Evolutionary conservation across 2,329 filamentous ascomycete species (phyloP), one percentile per base, ranked within the genome.

Genomic region (Apiospora kogelbergensis): DNA sequence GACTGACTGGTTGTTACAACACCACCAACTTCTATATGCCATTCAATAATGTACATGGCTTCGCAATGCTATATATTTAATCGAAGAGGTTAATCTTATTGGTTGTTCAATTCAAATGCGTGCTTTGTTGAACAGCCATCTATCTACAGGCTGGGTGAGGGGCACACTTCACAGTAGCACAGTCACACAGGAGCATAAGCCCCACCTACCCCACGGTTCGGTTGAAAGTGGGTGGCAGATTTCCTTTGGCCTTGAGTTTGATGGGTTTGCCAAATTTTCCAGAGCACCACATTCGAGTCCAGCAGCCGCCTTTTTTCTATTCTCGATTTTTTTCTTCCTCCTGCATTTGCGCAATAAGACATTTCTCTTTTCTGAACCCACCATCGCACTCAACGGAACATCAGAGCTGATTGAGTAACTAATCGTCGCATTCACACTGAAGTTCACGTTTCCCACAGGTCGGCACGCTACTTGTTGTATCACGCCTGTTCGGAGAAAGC

Each of bases 211-310:
- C 53, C 53, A 60, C 53, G 53, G 30, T 60, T 60, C 53, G 26
- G 30, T 60, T 60, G 53, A 37, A 37, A 53, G 53, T 9, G 30
- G 30, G 53, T 60, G 30, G 37, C 20, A 22, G 53, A 60, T n/a
- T 57, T 10, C 26, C 11, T 37, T 10, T 60, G 53, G 26, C 17
- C 53, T n/a, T 60, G 53, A 30, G 30, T 60, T 22, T n/a, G 46
- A 10, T 53, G 10, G 24, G 24, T 53, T 26, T 53, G 26, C 60
- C 60, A 42, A 65, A 41, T 42, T 65, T 65, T 44, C 63, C 63
- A 66, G 45, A 66, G 42, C 41, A 46, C 42, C 65, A 24, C 30
- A 66, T 66, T 66, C 65, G 65, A 66, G 65, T n/a, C 65, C 65
- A 66, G 65, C 65, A 24, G 44, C 65, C 17, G 44, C 26, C 65